A percentile compares a stretch with the other conserved stretches of the same genome.
Evolutionary conservation across 345 rosid species (phyloP).

Genomic region (Hibiscus mutabilis): DNA sequence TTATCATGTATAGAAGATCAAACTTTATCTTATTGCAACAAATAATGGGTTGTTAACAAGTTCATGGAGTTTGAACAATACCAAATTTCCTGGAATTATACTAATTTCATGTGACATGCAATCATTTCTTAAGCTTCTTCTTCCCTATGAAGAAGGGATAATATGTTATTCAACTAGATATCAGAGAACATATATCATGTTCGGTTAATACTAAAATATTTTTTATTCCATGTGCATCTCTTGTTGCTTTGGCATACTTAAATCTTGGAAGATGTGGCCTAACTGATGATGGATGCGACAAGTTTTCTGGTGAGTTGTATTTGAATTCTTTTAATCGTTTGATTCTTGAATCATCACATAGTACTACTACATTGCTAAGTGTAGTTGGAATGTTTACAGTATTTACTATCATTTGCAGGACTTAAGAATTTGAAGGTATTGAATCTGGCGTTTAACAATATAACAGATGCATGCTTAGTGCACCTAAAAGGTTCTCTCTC

Average conservation of each 20-base stretch:
- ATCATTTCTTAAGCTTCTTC: neutral
- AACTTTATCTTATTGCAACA: no score
- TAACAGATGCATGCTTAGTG: constrained; percentile 46
- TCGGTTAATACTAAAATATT: neutral
- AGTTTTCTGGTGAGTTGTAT: constrained; percentile 32
- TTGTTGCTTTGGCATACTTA: constrained; percentile 26
- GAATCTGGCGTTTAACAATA: constrained; percentile 45
- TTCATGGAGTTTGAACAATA: no score
- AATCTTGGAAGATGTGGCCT: constrained; percentile 42
- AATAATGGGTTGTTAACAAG: no score
- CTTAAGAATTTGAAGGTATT: constrained; percentile 40
- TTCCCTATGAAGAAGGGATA: neutral
- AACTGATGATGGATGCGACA: constrained; percentile 42
- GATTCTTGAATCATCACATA: neutral
- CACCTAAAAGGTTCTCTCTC: constrained; percentile 44
- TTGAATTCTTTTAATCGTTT: neutral
- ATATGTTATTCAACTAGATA: no score
- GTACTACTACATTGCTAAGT: neutral
- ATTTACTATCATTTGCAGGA: constrained; percentile 24
- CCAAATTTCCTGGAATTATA: no score
- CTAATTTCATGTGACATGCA: no score
- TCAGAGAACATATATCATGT: neutral
- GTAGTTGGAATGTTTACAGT: neutral
- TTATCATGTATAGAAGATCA: no score
- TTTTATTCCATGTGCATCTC: constrained; percentile 23